These are phyloP conservation scores for Globisporangium carolinianum DNA, from an alignment of 352 stramenopile species.

Conservation along the genomic window DNA sequence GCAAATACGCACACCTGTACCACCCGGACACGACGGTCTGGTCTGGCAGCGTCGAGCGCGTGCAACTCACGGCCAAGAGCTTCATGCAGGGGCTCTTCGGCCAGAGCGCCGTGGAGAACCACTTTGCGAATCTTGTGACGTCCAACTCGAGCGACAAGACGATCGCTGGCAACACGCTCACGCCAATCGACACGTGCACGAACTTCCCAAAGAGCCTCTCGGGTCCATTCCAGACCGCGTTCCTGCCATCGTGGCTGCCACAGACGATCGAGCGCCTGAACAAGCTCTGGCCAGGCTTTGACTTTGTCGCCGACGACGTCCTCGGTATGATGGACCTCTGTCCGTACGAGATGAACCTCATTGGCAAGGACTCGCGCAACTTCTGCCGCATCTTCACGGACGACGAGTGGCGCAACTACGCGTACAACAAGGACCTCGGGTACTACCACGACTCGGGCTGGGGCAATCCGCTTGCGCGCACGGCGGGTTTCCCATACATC, in stretches of 20 bases:
- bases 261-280: conserved; percentile 20
- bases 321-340: conserved; percentile 48
- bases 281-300: conserved; percentile 31
- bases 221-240: conserved; percentile 5
- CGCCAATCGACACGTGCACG: conserved; percentile 41
- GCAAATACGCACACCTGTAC: conserved; percentile 38
- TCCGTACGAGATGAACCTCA: conserved; percentile 47
- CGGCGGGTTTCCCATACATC: conserved; percentile 35
- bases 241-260: conserved; percentile 6
- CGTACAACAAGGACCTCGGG: conserved; percentile 43
- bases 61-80: conserved; percentile 37
- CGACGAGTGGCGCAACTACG: conserved; percentile 46
- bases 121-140: conserved; percentile 30
- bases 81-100: conserved; percentile 51
- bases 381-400: conserved; percentile 50
- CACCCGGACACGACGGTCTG: conserved; percentile 33
- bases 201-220: conserved; percentile 38
- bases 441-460: conserved; percentile 53
- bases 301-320: conserved; percentile 24
- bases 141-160: conserved; percentile 29
- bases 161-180: conserved; percentile 40
- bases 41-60: conserved; percentile 38
- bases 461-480: conserved; percentile 33
- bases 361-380: conserved; percentile 27
- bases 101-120: conserved; percentile 13